Evolutionary conservation across 306 rosid species (phyloP), one percentile per base, ranked within the genome.

Genomic region (Trifolium repens): DNA sequence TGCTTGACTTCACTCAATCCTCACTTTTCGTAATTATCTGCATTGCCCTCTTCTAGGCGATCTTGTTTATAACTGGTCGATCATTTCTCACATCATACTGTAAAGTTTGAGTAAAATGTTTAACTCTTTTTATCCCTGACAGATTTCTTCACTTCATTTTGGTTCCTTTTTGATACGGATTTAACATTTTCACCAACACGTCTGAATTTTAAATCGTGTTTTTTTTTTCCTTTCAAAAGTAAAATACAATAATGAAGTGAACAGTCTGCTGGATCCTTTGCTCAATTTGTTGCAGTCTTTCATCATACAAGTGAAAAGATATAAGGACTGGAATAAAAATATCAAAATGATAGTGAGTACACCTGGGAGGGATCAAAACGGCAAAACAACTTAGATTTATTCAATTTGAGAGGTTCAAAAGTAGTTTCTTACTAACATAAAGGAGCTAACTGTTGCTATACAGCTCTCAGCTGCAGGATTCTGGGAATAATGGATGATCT

Each of bases 221-320:
- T n/a, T 37, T 69, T 16, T 37, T 65, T 64, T 1, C 49, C n/a
- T 12, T 34, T 53, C 34, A 34, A 16, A 70, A 35, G 17, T 30
- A 49, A 30, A 15, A 49, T 34, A 35, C 11, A 69, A 69, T 47
- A 49, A 47, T 30, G 32, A 49, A 69, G 26, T 12, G 12, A 26
- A 4, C 42, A 30, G 61, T 32, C 61, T 17, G 54, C 14, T 53
- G 50, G 62, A 19, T 71, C 50, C 64, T 37, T 35, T 53, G 15
- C 50, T 53, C 52, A 53, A 52, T 53, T 54, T 11, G 37, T 71
- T 53, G 63, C 64, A 37, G 75, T 35, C 76, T 40, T 69, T 69
- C 47, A n/a, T 24, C 30, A 10, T 16, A 10, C 30, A 49, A 47
- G 53, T 39, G 30, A 58, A 47, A 37, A 4, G 63, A 11, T 71